Evolutionary conservation across 176 grass and related monocot species (phyloP), one percentile per base, ranked within the genome.

Genomic region (Chloris gayana): DNA sequence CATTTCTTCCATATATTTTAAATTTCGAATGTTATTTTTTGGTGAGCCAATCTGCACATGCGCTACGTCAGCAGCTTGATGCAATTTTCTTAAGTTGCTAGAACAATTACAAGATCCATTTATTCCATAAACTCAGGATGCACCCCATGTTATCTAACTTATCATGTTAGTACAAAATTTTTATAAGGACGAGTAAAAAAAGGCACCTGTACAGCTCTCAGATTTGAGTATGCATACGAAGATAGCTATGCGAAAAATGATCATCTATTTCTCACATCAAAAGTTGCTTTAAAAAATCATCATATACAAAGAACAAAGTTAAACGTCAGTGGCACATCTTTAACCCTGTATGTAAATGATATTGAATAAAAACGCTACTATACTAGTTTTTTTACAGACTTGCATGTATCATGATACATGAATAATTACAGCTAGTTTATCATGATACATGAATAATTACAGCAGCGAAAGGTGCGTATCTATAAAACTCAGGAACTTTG

Each of bases 371-470:
- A 45, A 1, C 22, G 22, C 46, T 46, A 74, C 34, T n/a, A n/a
- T n/a, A n/a, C n/a, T n/a, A n/a, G n/a, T n/a, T n/a, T n/a, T n/a
- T 3, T 46, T 67, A 24, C 6, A 15, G 7, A 35, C 63, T 42
- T 62, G 41, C 30, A 27, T 44, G 21, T 71, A 66, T 69, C n/a
- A n/a, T n/a, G n/a, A n/a, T n/a, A n/a, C 51, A 81, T 44, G 24
- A 45, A 60, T 37, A 80, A 58, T 24, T 80, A 77, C 7, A 59
- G 14, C 34, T 75, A 44, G 35, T 44, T 18, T 70, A 64, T 7
- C n/a, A n/a, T n/a, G n/a, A n/a, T n/a, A n/a, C 51, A 81, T 44
- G 24, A 45, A 60, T 37, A 80, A 58, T 24, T 80, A 77, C 7
- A 59, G 14, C 34, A 22, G 2, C 27, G 46, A 59, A 14, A 84